Base-by-base conservation (phyloP, 139 green algal genomes). In the Chloropicon primus region DNA sequence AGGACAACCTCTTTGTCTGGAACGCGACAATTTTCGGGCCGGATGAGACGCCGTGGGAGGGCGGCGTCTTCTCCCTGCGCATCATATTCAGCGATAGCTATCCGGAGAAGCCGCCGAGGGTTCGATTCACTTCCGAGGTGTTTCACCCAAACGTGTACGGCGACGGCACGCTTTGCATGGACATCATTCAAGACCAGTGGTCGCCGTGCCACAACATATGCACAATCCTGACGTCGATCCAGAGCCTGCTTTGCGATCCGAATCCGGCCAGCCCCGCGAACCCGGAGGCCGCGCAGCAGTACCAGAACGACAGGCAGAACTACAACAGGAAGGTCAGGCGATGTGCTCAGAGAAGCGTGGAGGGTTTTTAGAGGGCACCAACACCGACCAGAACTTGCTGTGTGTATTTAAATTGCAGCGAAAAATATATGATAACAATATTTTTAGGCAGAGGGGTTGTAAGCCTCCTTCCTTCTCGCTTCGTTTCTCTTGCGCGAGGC, bases 161-260 rank as follows among this genome's bases (percentile, higher is more conserved):
- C 2, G 93, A 98, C 80, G 93, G 93, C 26, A 97, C 86, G 10
- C 78, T 98, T 26, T 98, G 93, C 87, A 80, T 98, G 80, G 93
- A 97, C 83, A 94, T 96, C 72, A 91, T 97, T 24, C 93, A 97
- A 75, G 93, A 97, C 79, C 80, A 88, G 74, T 97, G 92, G 92
- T 88, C 76, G 0, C 93, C 93, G 3, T 90, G 83, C 81, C 93
- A 98, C 85, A 96, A 90, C 84, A 85, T 98, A 25, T 92, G 83
- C 86, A 95, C 93, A 2, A 86, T 97, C 72, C 83, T 97, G 3
- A 96, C 92, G 0, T 91, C 83, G 76, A 92, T 97, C 29, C 79
- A 86, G 81, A 89, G 77, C 54, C 82, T 98, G 81, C 81, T 98
- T 23, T 94, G 86, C 21, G 93, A 98, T 80, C 93, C 93, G 62